Percentiles rank a stretch among this genome's conserved stretches.
These are phyloP conservation scores for Globisporangium irregulare DNA, from an alignment of 352 stramenopile species.

Conservation along the genomic window DNA sequence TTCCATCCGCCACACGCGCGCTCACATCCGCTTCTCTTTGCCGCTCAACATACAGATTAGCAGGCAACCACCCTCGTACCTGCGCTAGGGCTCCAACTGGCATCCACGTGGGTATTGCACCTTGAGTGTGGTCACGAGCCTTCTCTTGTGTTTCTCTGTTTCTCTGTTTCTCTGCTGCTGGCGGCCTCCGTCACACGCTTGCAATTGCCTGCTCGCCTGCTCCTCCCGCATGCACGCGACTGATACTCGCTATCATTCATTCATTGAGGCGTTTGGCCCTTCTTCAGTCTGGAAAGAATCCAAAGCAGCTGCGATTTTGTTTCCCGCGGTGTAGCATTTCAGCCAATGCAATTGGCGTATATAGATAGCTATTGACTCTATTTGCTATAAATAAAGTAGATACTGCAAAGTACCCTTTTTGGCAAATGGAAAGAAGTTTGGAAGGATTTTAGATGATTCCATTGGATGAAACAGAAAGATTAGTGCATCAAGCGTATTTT, in stretches of 20 bases:
- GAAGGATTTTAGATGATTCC: not conserved
- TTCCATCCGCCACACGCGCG: too few species aligned
- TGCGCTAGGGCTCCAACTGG: not conserved
- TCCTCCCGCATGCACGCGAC: conserved; percentile 1
- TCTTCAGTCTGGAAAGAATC: conserved; percentile 6
- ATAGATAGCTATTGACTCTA: not conserved
- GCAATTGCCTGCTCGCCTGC: not conserved
- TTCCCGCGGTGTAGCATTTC: not conserved
- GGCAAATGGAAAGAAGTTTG: not conserved
- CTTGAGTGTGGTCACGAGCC: not conserved
- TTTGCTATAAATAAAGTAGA: not conserved
- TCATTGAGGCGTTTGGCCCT: conserved; percentile 6
- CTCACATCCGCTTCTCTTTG: not conserved
- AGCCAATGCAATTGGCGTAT: not conserved
- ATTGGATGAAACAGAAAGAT: not conserved
- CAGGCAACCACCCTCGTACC: not conserved
- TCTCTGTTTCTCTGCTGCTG: not conserved
- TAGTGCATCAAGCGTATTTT: not conserved
- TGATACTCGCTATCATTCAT: not conserved
- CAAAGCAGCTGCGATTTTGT: conserved; percentile 3
- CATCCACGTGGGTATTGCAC: not conserved
- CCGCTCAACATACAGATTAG: not conserved
- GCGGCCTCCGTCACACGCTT: not conserved
- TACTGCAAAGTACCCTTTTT: not conserved
- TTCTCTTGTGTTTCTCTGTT: not conserved